phyloP scores from a whole-genome alignment of 805 yeast species.

The Nakazawaea molendinolei region DNA sequence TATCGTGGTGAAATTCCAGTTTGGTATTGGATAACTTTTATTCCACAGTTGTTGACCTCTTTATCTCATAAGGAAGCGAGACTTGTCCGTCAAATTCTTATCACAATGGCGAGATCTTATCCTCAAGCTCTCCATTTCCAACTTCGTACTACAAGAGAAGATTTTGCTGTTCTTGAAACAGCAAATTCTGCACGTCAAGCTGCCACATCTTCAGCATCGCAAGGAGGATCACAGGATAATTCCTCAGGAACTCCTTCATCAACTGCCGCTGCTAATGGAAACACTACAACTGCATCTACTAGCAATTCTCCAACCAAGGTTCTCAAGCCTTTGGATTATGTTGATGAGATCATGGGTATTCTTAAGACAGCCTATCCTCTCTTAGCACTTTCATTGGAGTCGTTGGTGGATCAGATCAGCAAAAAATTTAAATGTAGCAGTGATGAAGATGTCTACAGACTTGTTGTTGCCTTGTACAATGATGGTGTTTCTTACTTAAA shows the following conservation, averaged over 20 bases:
- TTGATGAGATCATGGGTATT: constrained; percentile 88
- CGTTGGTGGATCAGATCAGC: constrained; percentile 90
- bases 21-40: constrained; percentile 98
- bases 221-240: constrained; percentile 1
- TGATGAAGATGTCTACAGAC: constrained; percentile 93
- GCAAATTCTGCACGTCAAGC: constrained; percentile 9
- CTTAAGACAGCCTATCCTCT: constrained; percentile 95
- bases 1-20: constrained; percentile 96
- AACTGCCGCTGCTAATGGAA: constrained; percentile 3
- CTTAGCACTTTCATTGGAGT: constrained; percentile 85
- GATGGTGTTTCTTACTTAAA: constrained; percentile 91
- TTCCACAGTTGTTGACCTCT: constrained; percentile 88
- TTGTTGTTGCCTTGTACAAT: constrained; percentile 84
- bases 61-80: constrained; percentile 88
- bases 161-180: constrained; percentile 76
- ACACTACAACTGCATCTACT: constrained; percentile 5
- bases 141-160: constrained; percentile 90
- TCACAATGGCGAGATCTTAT: constrained; percentile 89
- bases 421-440: constrained; percentile 90
- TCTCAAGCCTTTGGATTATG: constrained; percentile 80
- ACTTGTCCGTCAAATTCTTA: constrained; percentile 79
- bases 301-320: constrained; percentile 5
- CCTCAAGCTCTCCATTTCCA: constrained; percentile 98
- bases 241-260: constrained; percentile 6
- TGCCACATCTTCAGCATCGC: constrained; percentile 6